These are phyloP conservation scores for Parathielavia appendiculata DNA, from an alignment of 495 filamentous ascomycete genomes.

Conservation along the genomic window DNA sequence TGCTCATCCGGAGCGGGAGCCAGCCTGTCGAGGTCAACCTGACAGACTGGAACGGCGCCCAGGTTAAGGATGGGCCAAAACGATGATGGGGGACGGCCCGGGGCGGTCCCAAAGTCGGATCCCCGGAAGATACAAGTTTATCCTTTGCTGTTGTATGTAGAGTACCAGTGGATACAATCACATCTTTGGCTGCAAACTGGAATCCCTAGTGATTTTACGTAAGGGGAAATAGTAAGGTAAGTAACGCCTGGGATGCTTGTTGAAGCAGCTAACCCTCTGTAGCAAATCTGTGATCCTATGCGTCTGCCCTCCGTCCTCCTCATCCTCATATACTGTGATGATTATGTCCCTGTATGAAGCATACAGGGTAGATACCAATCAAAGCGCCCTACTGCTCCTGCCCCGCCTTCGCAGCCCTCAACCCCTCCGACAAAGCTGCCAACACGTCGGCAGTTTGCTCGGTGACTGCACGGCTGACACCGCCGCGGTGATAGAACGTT, in stretches of 20 bases:
- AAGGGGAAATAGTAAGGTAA: too few species aligned
- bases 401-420: not conserved
- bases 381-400: not conserved
- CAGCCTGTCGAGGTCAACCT: conserved; percentile 55
- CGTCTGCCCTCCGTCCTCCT: not conserved
- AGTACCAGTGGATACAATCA: too few species aligned
- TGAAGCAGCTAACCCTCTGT: too few species aligned
- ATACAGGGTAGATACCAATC: not conserved
- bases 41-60: conserved; percentile 50
- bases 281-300: too few species aligned
- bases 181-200: too few species aligned
- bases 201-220: too few species aligned
- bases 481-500: conserved; percentile 15
- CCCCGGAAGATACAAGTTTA: too few species aligned
- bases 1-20: conserved; percentile 54
- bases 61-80: conserved; percentile 21
- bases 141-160: not conserved
- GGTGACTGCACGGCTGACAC: not conserved
- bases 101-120: too few species aligned
- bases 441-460: conserved; percentile 22
- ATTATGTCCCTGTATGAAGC: too few species aligned
- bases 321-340: too few species aligned
- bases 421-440: not conserved
- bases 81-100: not conserved
- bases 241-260: too few species aligned